Evolutionary conservation across 345 rosid species (phyloP), one percentile per base, ranked within the genome.

Genomic region (Acer negundo): DNA sequence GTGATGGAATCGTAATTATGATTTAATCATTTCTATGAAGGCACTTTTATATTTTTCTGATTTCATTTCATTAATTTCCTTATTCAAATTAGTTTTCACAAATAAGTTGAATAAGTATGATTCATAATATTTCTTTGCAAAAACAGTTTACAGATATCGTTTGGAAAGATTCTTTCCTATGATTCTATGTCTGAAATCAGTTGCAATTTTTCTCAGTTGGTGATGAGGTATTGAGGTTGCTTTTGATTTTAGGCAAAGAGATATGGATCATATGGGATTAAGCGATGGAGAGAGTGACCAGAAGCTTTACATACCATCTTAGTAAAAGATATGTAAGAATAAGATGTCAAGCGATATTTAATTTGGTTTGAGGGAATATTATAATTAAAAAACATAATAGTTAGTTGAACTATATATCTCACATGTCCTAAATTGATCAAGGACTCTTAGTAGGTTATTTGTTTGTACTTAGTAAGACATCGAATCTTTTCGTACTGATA

Each of bases 161-260:
- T 4, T 28, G 46, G 74, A 19, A 35, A 35, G 63, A 53, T 28
- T 13, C 74, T 26, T 28, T 19, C 47, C 4, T 53, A 3, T 51
- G 22, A 1, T 69, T 47, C 24, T 11, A 16, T n/a, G 26, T 20
- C 10, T 49, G 19, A 17, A 24, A 20, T 24, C 20, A 51, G 40
- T 69, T 46, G 73, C n/a, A 47, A 22, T 13, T 10, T 69, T 69
- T 2, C 9, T 23, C 2, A 70, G 62, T 51, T 26, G 15, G 42
- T 22, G 22, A 16, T 35, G 19, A 24, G 56, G 35, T 35, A 35
- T 35, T 35, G 6, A 35, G 38, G 38, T 10, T 69, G 58, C 73
- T 23, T 70, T 70, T 49, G 5, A 7, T 51, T 59, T 70, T 20
- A 51, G 22, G 42, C 40, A 24, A 70, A 70, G 23, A 70, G 73